These are phyloP conservation scores for Cercophora scortea DNA, from an alignment of 495 filamentous ascomycete species.

Conservation along the genomic window DNA sequence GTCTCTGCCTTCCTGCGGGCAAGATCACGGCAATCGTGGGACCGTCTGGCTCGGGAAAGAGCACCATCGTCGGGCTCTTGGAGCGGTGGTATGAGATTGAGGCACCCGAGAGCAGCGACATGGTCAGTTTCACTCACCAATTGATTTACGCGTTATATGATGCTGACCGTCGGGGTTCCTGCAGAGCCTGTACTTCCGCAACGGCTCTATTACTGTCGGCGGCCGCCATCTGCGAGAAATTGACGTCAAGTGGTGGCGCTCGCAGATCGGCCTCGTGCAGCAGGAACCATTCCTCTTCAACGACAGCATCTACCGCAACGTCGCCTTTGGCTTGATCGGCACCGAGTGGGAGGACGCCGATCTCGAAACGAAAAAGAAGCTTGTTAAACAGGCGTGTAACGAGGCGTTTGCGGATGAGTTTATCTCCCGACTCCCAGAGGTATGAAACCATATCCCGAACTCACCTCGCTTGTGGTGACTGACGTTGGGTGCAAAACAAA, in stretches of 20 bases:
- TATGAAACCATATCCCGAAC: conserved; percentile 6
- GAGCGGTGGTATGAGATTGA: conserved; percentile 57
- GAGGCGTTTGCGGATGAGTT: conserved; percentile 57
- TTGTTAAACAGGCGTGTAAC: conserved; percentile 53
- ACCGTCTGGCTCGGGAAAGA: conserved; percentile 64
- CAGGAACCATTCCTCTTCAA: conserved; percentile 69
- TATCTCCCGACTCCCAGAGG: conserved; percentile 49
- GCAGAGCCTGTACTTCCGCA: conserved; percentile 35
- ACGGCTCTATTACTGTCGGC: conserved; percentile 44
- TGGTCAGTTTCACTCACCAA: conserved; percentile 23
- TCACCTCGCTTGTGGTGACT: not conserved
- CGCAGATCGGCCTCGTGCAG: conserved; percentile 58
- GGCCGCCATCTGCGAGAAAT: conserved; percentile 43
- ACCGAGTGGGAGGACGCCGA: conserved; percentile 49
- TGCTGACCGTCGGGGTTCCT: not conserved
- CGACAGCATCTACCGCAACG: conserved; percentile 57
- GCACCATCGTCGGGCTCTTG: conserved; percentile 57
- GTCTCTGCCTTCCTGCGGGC: conserved; percentile 56
- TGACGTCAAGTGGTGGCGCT: conserved; percentile 56
- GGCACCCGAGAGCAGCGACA: conserved; percentile 37
- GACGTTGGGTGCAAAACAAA: not conserved
- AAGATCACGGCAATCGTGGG: conserved; percentile 83
- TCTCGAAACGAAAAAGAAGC: conserved; percentile 39
- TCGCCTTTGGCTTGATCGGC: conserved; percentile 57
- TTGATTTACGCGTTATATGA: conserved; percentile 2